A percentile compares a stretch with the other conserved stretches of the same genome.
These are phyloP conservation scores for Grosmannia clavigera DNA, from an alignment of 2,329 filamentous ascomycete species.

Conservation along the genomic window DNA sequence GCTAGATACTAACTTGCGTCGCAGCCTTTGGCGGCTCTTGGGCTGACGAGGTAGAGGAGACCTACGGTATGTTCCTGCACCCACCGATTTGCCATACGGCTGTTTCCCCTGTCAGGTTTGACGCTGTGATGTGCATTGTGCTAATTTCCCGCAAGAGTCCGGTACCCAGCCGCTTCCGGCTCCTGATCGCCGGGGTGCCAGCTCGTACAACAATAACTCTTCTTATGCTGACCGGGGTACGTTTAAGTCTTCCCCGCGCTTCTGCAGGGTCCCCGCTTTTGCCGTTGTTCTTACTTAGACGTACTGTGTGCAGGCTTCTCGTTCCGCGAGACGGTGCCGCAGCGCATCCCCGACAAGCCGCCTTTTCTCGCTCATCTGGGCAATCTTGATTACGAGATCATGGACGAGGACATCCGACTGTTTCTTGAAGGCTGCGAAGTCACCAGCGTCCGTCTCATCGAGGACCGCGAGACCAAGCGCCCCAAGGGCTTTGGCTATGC, in stretches of 20 bases:
- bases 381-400: slow-evolving; percentile 93
- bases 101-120: slow-evolving; percentile 8
- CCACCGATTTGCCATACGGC: neutral
- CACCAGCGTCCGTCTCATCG: slow-evolving; percentile 86
- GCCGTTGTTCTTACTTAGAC: neutral
- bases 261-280: neutral
- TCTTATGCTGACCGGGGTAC: slow-evolving; percentile 12
- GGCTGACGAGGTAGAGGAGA: slow-evolving; percentile 98
- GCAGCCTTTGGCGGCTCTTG: slow-evolving; percentile 63
- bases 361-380: slow-evolving; percentile 93
- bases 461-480: slow-evolving; percentile 85
- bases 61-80: slow-evolving; percentile 49
- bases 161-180: slow-evolving; percentile 39
- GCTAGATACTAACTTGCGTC: slow-evolving; percentile 1
- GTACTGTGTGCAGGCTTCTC: slow-evolving; percentile 28
- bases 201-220: slow-evolving; percentile 13
- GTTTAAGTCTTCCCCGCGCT: slow-evolving; percentile 1
- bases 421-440: slow-evolving; percentile 81
- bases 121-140: neutral
- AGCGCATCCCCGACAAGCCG: slow-evolving; percentile 69
- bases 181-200: slow-evolving; percentile 28
- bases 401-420: slow-evolving; percentile 65
- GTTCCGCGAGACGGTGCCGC: slow-evolving; percentile 60
- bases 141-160: neutral
- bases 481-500: slow-evolving; percentile 98